Evolutionary conservation across 2,329 filamentous ascomycete genomes (phyloP).

Genomic region (Pseudogymnoascus sp.): DNA sequence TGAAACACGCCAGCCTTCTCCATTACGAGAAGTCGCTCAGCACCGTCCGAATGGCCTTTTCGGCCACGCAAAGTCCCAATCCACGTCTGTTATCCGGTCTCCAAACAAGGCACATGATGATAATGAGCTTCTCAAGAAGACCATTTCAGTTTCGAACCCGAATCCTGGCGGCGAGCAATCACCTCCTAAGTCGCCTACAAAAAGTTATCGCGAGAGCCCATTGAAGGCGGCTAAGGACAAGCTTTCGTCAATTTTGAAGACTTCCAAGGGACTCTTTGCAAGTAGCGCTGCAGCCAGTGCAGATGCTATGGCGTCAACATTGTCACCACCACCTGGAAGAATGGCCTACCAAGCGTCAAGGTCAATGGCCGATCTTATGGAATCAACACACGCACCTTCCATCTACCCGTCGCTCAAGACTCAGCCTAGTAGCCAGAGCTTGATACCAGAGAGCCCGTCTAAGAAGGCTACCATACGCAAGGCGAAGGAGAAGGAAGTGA

Average conservation of each 20-base stretch:
- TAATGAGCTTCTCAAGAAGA: constrained; percentile 48
- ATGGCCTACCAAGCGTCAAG: constrained; percentile 39
- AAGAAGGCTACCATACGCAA: constrained; percentile 34
- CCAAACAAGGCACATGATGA: constrained; percentile 36
- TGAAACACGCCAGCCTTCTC: constrained; percentile 29
- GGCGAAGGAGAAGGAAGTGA: constrained; percentile 56
- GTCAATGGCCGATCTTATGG: constrained; percentile 41
- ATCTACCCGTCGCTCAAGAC: constrained; percentile 44
- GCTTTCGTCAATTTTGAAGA: constrained; percentile 83
- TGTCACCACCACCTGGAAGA: constrained; percentile 48
- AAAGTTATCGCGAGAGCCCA: constrained; percentile 63
- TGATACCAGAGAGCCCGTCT: constrained; percentile 22
- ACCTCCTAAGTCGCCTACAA: constrained; percentile 48
- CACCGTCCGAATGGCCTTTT: constrained; percentile 31
- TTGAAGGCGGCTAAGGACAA: constrained; percentile 90
- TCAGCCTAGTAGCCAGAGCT: constrained; percentile 27
- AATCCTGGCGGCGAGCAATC: constrained; percentile 20
- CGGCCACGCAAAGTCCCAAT: constrained; percentile 56
- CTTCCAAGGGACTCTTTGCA: constrained; percentile 77
- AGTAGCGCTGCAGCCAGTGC: constrained; percentile 63
- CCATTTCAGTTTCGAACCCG: constrained; percentile 42
- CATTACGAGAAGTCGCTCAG: constrained; percentile 25
- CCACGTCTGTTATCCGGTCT: constrained; percentile 53
- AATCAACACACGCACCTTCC: constrained; percentile 20
- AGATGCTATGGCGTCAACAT: constrained; percentile 52